These are phyloP conservation scores for Odonthalia washingtoniensis DNA, from an alignment of 31 red algal genomes.

Conservation along the genomic window DNA sequence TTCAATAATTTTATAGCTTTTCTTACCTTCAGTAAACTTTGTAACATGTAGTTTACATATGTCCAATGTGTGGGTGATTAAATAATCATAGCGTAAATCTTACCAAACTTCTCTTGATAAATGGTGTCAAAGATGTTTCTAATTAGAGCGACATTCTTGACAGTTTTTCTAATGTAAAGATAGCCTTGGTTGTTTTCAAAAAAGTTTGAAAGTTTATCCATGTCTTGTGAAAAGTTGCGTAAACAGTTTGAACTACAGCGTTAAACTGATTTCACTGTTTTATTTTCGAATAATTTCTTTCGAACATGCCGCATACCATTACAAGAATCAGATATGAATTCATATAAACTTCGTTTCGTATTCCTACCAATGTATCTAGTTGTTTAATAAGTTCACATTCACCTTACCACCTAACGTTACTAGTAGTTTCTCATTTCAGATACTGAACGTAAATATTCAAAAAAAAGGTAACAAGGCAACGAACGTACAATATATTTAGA, in stretches of 20 bases:
- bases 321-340: slow-evolving; percentile 46
- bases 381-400: no score
- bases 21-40: background rate
- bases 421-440: slow-evolving; percentile 27
- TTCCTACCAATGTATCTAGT: no score
- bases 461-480: background rate
- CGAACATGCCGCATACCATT: slow-evolving; percentile 14
- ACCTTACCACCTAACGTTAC: no score
- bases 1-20: background rate
- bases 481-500: slow-evolving; percentile 20
- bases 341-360: background rate
- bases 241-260: slow-evolving; percentile 42
- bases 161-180: slow-evolving; percentile 11
- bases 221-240: slow-evolving; percentile 28
- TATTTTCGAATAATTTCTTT: slow-evolving; percentile 5
- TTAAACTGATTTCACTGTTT: slow-evolving; percentile 15
- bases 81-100: slow-evolving; percentile 9
- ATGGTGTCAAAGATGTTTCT: slow-evolving; percentile 5
- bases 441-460: slow-evolving; percentile 32
- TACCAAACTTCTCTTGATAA: slow-evolving; percentile 1
- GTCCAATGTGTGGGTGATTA: no score
- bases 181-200: background rate
- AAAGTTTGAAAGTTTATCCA: slow-evolving; percentile 14
- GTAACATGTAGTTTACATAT: slow-evolving; percentile 7
- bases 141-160: background rate